These are phyloP conservation scores for Kodamaea kaohsiungensis DNA, from an alignment of 805 yeast species.

Conservation along the genomic window DNA sequence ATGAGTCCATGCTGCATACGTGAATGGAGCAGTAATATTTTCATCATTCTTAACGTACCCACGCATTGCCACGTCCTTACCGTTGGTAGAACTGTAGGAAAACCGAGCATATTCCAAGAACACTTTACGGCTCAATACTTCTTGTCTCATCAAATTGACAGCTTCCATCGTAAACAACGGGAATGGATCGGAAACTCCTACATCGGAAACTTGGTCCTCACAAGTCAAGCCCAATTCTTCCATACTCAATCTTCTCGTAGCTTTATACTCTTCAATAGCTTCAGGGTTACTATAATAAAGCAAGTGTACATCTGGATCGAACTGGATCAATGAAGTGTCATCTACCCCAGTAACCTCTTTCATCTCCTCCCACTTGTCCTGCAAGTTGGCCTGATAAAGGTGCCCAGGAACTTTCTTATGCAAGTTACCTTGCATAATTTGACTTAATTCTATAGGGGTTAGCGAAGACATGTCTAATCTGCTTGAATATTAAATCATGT, in stretches of 20 bases:
- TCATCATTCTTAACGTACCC: constrained; percentile 47
- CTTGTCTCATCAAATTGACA: constrained; percentile 57
- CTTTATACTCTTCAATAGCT: constrained; percentile 19
- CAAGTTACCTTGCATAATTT: constrained; percentile 36
- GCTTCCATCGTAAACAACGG: constrained; percentile 64
- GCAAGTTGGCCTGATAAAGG: constrained; percentile 32
- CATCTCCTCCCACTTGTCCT: constrained; percentile 27
- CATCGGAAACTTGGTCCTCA: constrained; percentile 50
- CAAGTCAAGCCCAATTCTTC: constrained; percentile 50
- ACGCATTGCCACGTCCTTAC: constrained; percentile 50
- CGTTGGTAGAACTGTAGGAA: constrained; percentile 46
- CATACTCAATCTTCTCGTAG: constrained; percentile 40
- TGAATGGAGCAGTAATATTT: constrained; percentile 46
- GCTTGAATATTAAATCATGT: not conserved
- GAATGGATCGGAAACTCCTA: constrained; percentile 62
- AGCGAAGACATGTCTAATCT: constrained; percentile 4
- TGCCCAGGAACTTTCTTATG: constrained; percentile 35
- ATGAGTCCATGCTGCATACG: constrained; percentile 58
- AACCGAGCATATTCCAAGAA: constrained; percentile 47
- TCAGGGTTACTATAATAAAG: constrained; percentile 23
- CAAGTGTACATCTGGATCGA: constrained; percentile 38
- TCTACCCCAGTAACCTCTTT: constrained; percentile 10
- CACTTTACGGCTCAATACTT: constrained; percentile 48
- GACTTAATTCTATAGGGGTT: not conserved
- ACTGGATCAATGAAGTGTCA: constrained; percentile 13